Evolutionary conservation across 2,329 filamentous ascomycete species (phyloP).

Genomic region (Fusarium torreyae): DNA sequence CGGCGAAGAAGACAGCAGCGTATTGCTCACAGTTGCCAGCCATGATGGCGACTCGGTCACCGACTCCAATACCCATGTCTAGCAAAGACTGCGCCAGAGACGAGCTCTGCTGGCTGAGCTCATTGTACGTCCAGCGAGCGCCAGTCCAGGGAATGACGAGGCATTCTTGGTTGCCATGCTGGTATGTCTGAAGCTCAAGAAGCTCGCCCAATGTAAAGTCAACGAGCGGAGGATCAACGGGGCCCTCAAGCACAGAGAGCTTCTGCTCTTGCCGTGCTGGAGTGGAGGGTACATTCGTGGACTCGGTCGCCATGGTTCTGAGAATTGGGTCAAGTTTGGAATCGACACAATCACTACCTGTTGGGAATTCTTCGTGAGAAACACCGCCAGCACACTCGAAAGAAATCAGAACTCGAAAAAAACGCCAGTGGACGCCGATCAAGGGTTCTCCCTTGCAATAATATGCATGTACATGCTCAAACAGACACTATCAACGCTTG

Average conservation of each 20-base stretch:
- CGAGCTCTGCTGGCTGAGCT: conserved; percentile 74
- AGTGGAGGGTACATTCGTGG: conserved; percentile 50
- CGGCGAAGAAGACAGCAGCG: conserved; percentile 81
- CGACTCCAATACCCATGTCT: conserved; percentile 75
- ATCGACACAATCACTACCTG: conserved; percentile 1
- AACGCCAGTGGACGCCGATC: conserved; percentile 14
- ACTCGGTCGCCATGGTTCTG: conserved; percentile 51
- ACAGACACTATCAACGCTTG: conserved; percentile 34
- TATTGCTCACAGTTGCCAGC: conserved; percentile 87
- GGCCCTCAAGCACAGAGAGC: conserved; percentile 76
- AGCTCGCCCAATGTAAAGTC: conserved; percentile 81
- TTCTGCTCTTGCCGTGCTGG: conserved; percentile 55
- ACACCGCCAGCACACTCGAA: not conserved
- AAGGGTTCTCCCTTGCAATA: conserved; percentile 34
- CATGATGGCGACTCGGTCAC: conserved; percentile 82
- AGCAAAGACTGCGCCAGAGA: conserved; percentile 76
- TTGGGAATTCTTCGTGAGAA: not conserved
- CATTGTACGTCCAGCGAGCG: conserved; percentile 79
- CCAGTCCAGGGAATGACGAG: conserved; percentile 83
- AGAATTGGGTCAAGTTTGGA: conserved; percentile 8
- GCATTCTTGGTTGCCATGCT: conserved; percentile 76
- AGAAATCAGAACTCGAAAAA: conserved; percentile 9
- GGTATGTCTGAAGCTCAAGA: conserved; percentile 77
- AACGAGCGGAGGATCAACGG: conserved; percentile 77
- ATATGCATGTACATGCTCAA: conserved; percentile 36